Base-by-base conservation (phyloP, 352 stramenopile genomes). In the Albugo candida region DNA sequence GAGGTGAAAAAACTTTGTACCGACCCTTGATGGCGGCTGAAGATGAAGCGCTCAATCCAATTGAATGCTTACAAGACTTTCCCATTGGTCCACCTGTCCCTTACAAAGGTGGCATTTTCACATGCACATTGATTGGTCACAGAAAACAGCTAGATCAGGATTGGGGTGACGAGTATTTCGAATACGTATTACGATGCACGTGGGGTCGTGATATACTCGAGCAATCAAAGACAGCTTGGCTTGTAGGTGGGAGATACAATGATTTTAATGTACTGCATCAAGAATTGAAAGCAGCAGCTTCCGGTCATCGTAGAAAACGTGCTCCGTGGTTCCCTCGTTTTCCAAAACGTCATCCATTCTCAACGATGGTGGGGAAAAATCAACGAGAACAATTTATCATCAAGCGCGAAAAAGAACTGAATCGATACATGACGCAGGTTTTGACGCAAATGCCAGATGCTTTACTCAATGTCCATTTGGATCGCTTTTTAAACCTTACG, bases 211-310 rank as follows among this genome's bases (percentile, higher is more conserved):
- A 92, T 54, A 89, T 92, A 48, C 52, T 92, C n/a, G 74, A 92
- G 54, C 76, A 92, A 58, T 86, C 71, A n/a, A 83, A 87, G 64
- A 92, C 79, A 11, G 78, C 79, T 36, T 92, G 79, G 79, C 76
- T 92, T 47, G 74, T 92, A 1, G 79, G 79, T 18, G 70, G 79
- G 47, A 74, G 79, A 21, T 92, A 92, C 74, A 92, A 92, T 52
- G 79, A 92, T 64, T 92, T 92, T 53, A 92, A 92, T 48, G 73
- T 76, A 17, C 68, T 92, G n/a, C 79, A 92, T 64, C 79, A 92
- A 41, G 79, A 92, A 56, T 65, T 92, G 21, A 92, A 92, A 59
- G 67, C 76, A 6, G 79, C 79, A 18, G 79, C 79, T 39, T 88
- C 74, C 0, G 79, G 79, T 11, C 72, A 74, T 38, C 75, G 77